Base-by-base conservation (phyloP, 1,139 yeast genomes). In the Scheffersomyces parashehatae region DNA sequence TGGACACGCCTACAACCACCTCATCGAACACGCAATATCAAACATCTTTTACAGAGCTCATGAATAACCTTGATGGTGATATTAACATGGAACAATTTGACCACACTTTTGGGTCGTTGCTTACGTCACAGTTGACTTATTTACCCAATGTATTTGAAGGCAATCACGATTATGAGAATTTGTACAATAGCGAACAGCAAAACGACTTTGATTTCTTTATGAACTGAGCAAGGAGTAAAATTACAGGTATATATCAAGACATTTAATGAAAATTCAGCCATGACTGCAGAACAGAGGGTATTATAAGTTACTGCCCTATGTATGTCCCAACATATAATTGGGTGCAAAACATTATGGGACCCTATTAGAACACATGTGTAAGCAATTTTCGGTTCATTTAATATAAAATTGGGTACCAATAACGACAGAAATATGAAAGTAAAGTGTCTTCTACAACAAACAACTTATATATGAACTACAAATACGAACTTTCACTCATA, bases 61-160 rank as follows among this genome's bases (percentile, higher is more conserved):
- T 31, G 15, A 20, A 31, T 14, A 15, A 15, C 24, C 24, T 15
- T 13, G 40, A 38, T n/a, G 13, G 14, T 11, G 29, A n/a, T n/a
- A 29, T 36, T n/a, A 20, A 29, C 4, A 14, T 46, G 6, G 52
- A 40, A 9, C 36, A 32, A 31, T 41, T 44, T 37, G 53, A 50
- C 5, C 51, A 51, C 13, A 38, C 51, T 3, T 47, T 51, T 33
- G 45, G 42, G 16, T 40, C 47, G 3, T 33, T 54, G 13, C 40
- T 55, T n/a, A 44, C 39, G 28, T 44, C 58, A 1, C 59, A 51
- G 36, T 42, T 53, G 37, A 47, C 39, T 38, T 50, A 48, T 29
- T 35, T 53, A 13, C 52, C 59, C n/a, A 51, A 47, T 31, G 41
- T 45, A 32, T 43, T 39, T 36, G 49, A 46, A 12, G 42, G 38